Conservation (phyloP, 2,329 filamentous ascomycete genomes). For the Zarea fungicola region DNA sequence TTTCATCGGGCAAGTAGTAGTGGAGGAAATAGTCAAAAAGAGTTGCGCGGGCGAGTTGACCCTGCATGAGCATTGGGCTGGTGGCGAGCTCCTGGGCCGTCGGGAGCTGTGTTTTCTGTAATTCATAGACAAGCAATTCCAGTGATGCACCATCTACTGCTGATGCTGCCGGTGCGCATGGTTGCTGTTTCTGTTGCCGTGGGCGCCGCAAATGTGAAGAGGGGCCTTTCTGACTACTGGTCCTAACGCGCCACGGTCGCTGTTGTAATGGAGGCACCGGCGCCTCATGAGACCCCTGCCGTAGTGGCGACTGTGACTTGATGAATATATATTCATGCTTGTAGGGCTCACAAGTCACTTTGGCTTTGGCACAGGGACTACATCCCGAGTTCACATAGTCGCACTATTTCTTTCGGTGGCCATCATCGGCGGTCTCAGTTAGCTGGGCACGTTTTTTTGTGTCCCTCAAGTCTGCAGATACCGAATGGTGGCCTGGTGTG, state of each 20-base stretch:
- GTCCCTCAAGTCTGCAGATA: too few species aligned
- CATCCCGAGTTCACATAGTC: background rate
- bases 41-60: background rate
- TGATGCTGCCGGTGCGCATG: too few species aligned
- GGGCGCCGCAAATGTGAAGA: background rate
- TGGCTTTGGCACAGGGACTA: background rate
- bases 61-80: background rate
- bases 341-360: background rate
- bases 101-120: background rate
- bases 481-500: background rate
- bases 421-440: background rate
- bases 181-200: background rate
- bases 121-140: too few species aligned
- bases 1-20: background rate
- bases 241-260: background rate
- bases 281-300: background rate
- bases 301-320: background rate
- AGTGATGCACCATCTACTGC: background rate
- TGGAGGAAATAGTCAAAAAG: background rate
- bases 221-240: background rate
- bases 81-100: background rate
- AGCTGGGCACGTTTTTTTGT: too few species aligned
- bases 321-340: conserved; percentile 1
- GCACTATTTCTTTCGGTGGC: background rate
- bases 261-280: background rate